A percentile compares a stretch with the other conserved stretches of the same genome.
These are phyloP conservation scores for Capniomyces stellatus DNA, from an alignment of 371 early-diverging fungal species.

Conservation along the genomic window DNA sequence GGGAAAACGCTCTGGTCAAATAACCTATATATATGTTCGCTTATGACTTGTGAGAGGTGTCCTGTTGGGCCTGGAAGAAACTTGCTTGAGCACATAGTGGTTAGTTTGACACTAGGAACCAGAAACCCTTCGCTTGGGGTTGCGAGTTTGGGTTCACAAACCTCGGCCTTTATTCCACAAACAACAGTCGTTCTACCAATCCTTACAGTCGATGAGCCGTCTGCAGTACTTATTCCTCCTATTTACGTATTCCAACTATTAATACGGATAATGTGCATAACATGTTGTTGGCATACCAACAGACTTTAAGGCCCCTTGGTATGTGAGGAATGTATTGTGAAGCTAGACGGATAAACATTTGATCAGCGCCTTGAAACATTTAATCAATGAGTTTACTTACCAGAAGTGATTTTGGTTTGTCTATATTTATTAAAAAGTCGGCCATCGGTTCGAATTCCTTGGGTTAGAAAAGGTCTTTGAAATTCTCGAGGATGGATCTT, in stretches of 20 bases:
- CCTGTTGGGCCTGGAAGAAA: conserved; percentile 78
- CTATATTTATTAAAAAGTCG: conserved; percentile 42
- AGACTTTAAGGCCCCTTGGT: background rate
- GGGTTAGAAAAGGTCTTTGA: conserved; percentile 56
- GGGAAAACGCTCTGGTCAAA: conserved; percentile 45
- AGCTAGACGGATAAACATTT: background rate
- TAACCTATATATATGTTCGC: conserved; percentile 53
- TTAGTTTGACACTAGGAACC: conserved; percentile 80
- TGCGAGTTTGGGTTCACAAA: conserved; percentile 56
- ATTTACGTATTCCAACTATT: conserved; percentile 7
- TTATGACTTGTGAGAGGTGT: conserved; percentile 66
- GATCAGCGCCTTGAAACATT: too few relatives aligned
- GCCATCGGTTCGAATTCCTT: conserved; percentile 72
- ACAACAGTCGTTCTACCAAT: conserved; percentile 79
- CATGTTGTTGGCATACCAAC: conserved; percentile 8
- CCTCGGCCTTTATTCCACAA: conserved; percentile 91
- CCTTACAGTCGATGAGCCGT: conserved; percentile 74
- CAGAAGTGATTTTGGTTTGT: conserved; percentile 21
- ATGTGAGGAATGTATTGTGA: background rate
- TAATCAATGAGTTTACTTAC: background rate
- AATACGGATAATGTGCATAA: too few relatives aligned
- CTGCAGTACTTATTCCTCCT: conserved; percentile 60
- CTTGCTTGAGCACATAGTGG: conserved; percentile 64
- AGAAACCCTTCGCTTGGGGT: conserved; percentile 58
- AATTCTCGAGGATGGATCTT: conserved; percentile 74